Percentiles rank a stretch among this genome's conserved stretches.
Conservation (phyloP, 2,329 filamentous ascomycete species). For the Calonectria fujianensis region DNA sequence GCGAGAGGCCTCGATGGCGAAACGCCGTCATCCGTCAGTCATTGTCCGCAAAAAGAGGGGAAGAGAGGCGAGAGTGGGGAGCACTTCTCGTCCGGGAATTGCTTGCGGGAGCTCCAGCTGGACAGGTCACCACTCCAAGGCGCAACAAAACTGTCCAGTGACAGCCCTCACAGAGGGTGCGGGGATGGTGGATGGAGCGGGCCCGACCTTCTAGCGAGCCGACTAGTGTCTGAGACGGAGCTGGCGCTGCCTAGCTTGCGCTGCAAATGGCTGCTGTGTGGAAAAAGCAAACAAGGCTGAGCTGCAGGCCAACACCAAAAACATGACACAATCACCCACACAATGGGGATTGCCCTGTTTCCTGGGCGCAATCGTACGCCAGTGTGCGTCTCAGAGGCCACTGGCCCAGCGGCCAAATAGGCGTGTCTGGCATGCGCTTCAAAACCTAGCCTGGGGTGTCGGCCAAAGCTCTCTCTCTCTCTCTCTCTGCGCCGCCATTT, state of each 20-base stretch:
- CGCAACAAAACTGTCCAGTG: constrained; percentile 26
- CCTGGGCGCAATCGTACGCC: constrained; percentile 42
- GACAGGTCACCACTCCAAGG: constrained; percentile 29
- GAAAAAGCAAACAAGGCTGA: constrained; percentile 53
- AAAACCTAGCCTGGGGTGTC: background rate
- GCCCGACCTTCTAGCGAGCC: constrained; percentile 28
- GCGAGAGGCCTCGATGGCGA: constrained; percentile 47
- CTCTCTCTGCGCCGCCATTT: background rate
- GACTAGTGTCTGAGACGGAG: constrained; percentile 35
- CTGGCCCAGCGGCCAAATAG: background rate
- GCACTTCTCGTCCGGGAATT: constrained; percentile 35
- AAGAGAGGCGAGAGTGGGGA: constrained; percentile 17
- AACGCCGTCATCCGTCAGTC: constrained; percentile 41
- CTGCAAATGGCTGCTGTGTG: constrained; percentile 50
- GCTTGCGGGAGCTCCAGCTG: constrained; percentile 35
- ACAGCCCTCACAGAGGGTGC: constrained; percentile 21
- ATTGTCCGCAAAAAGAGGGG: constrained; percentile 31
- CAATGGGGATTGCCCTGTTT: constrained; percentile 51
- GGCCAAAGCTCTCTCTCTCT: background rate
- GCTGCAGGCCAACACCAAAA: constrained; percentile 45
- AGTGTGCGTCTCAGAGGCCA: constrained; percentile 34
- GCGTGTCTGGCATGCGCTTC: background rate
- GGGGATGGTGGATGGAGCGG: constrained; percentile 34
- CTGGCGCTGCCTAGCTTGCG: constrained; percentile 48
- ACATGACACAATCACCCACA: constrained; percentile 40